Percentiles rank a stretch among this genome's conserved stretches.
Conservation (phyloP, 2,329 filamentous ascomycete species). For the Cercospora janseana region DNA sequence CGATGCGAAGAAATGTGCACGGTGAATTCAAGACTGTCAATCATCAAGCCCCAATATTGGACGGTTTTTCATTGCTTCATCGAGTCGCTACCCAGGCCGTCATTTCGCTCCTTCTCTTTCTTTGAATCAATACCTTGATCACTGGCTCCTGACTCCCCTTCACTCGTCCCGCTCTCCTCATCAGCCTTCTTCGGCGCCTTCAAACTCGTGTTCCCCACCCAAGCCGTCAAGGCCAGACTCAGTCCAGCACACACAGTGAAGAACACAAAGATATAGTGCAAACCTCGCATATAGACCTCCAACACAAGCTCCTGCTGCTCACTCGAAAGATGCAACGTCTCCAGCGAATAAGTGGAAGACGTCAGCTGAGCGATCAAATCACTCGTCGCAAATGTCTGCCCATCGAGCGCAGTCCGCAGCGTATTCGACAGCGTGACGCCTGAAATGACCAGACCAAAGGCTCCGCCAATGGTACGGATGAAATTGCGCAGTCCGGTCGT, state of each 20-base stretch:
- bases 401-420: not conserved
- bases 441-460: slow-evolving; percentile 57
- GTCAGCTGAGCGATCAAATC: not conserved
- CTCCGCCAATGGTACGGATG: slow-evolving; percentile 58
- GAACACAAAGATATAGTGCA: not conserved
- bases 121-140: not conserved
- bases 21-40: too few species aligned
- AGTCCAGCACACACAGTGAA: not conserved
- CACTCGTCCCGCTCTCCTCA: not conserved
- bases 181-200: not conserved
- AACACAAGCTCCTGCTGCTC: not conserved
- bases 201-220: slow-evolving; percentile 1
- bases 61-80: too few species aligned
- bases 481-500: slow-evolving; percentile 64
- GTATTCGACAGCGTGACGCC: slow-evolving; percentile 49
- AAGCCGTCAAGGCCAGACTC: not conserved
- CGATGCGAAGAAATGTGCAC: too few species aligned
- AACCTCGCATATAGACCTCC: not conserved
- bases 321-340: not conserved
- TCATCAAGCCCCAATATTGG: too few species aligned
- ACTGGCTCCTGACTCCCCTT: too few species aligned
- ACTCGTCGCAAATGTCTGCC: not conserved
- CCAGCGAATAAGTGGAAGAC: not conserved
- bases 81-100: too few species aligned
- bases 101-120: too few species aligned